phyloP scores from a whole-genome alignment of 352 stramenopile genomes.

The Pythium grandisporangium region DNA sequence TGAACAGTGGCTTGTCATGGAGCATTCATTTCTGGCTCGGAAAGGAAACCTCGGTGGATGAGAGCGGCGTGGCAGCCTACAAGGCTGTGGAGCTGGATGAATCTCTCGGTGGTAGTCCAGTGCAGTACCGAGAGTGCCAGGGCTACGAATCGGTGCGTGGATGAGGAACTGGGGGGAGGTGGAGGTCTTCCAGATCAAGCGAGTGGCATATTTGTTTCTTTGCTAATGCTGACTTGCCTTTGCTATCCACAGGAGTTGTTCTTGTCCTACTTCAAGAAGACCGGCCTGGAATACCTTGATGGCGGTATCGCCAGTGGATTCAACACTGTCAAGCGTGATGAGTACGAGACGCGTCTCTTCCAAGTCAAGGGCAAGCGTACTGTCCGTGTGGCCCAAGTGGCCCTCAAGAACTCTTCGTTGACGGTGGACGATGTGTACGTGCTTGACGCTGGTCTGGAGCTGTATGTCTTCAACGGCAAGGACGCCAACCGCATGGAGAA shows the following conservation, averaged over 20 bases:
- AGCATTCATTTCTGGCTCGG: conserved; percentile 97
- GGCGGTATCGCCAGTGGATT: conserved; percentile 93
- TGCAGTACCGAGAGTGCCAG: conserved; percentile 90
- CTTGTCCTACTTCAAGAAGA: conserved; percentile 91
- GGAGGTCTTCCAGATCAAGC: not conserved
- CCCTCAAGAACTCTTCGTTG: conserved; percentile 69
- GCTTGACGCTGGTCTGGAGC: conserved; percentile 86
- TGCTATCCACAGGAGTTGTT: conserved; percentile 68
- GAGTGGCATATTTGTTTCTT: not conserved
- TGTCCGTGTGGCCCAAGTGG: conserved; percentile 82
- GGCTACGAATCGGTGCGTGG: conserved; percentile 53
- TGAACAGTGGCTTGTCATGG: conserved; percentile 63
- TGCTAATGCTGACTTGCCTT: not conserved
- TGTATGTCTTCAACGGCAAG: conserved; percentile 85
- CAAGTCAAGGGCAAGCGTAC: conserved; percentile 89
- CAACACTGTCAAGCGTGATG: conserved; percentile 82
- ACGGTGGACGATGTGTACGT: conserved; percentile 94
- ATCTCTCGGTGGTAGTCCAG: conserved; percentile 77
- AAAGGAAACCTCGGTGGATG: conserved; percentile 85
- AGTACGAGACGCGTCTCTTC: conserved; percentile 81
- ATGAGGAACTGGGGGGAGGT: no score
- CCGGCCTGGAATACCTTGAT: conserved; percentile 85
- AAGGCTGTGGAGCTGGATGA: conserved; percentile 97
- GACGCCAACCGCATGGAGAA: conserved; percentile 86
- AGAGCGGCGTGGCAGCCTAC: conserved; percentile 93